Evolutionary conservation across 257 asterid genomes (phyloP).

Genomic region (Rubia yunnanensis): DNA sequence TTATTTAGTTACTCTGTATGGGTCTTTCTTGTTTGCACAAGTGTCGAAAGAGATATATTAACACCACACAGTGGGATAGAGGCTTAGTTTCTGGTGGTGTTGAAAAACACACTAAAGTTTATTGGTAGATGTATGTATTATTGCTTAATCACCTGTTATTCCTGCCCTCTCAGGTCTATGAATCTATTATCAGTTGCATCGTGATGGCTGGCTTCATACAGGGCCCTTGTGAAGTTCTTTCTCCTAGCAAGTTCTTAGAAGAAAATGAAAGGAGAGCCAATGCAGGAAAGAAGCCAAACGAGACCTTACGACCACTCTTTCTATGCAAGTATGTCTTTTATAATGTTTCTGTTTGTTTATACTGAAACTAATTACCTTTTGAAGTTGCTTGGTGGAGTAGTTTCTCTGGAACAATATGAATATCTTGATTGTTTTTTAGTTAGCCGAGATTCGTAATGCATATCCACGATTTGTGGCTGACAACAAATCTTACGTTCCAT

Average conservation of each 20-base stretch:
- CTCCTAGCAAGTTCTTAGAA: conserved; percentile 65
- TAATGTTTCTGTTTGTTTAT: conserved; percentile 7
- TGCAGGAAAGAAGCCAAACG: conserved; percentile 29
- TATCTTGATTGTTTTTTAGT: not conserved
- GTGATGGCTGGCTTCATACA: conserved; percentile 65
- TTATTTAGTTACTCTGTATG: not conserved
- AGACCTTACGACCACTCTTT: conserved; percentile 49
- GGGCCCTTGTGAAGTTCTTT: conserved; percentile 76
- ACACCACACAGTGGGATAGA: not conserved
- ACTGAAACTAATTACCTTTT: conserved; percentile 12
- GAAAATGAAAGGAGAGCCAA: conserved; percentile 61
- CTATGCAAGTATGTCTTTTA: conserved; percentile 74
- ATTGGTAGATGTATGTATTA: not conserved
- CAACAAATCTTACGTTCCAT: not conserved
- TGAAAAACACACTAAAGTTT: not conserved
- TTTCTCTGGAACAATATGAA: not conserved
- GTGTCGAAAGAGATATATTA: not conserved
- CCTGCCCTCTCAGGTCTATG: conserved; percentile 59
- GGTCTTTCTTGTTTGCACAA: not conserved
- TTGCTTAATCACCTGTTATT: not conserved
- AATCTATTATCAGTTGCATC: conserved; percentile 47
- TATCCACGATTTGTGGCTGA: not conserved
- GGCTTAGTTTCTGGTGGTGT: not conserved
- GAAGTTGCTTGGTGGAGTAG: conserved; percentile 1
- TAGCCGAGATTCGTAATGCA: conserved; percentile 2